phyloP scores from a whole-genome alignment of 2,329 filamentous ascomycete species.

The Monosporascus sp. region DNA sequence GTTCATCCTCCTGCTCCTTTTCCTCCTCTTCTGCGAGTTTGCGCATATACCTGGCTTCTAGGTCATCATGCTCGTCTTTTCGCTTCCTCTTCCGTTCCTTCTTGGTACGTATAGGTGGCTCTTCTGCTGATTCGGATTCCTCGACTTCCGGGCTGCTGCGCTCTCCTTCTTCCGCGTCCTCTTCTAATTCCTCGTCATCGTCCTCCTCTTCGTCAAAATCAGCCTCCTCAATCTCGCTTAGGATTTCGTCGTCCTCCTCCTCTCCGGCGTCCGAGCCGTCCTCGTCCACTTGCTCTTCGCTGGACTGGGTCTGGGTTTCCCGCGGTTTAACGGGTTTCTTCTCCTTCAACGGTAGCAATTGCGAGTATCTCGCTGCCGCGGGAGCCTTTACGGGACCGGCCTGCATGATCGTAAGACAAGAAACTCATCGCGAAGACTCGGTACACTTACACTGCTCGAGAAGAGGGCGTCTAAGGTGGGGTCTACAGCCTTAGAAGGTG shows the following conservation, averaged over 20 bases:
- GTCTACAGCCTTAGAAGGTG: constrained; percentile 55
- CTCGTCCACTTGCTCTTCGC: constrained; percentile 11
- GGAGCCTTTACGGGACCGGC: constrained; percentile 46
- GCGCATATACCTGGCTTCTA: constrained; percentile 66
- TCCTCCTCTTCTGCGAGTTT: constrained; percentile 57
- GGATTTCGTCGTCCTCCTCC: constrained; percentile 26
- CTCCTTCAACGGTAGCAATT: constrained; percentile 26
- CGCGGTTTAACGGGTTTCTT: constrained; percentile 27
- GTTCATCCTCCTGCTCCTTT: constrained; percentile 34
- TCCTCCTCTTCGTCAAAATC: constrained; percentile 34
- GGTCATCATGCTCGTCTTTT: constrained; percentile 61
- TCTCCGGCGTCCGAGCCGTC: constrained; percentile 17
- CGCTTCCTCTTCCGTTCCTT: constrained; percentile 61
- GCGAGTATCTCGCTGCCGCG: constrained; percentile 39
- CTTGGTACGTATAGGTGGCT: constrained; percentile 35
- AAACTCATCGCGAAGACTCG: constrained; percentile 1
- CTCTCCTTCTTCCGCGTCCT: constrained; percentile 32
- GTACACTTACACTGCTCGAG: constrained; percentile 60
- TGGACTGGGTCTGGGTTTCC: constrained; percentile 14
- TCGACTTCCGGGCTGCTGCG: constrained; percentile 30
- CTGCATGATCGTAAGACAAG: constrained; percentile 26
- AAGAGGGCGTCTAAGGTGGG: constrained; percentile 66
- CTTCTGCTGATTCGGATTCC: constrained; percentile 32
- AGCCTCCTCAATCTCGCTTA: constrained; percentile 32
- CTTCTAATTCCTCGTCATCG: constrained; percentile 38